Evolutionary conservation across 257 asterid genomes (phyloP).

Genomic region (Anisodus tanguticus): DNA sequence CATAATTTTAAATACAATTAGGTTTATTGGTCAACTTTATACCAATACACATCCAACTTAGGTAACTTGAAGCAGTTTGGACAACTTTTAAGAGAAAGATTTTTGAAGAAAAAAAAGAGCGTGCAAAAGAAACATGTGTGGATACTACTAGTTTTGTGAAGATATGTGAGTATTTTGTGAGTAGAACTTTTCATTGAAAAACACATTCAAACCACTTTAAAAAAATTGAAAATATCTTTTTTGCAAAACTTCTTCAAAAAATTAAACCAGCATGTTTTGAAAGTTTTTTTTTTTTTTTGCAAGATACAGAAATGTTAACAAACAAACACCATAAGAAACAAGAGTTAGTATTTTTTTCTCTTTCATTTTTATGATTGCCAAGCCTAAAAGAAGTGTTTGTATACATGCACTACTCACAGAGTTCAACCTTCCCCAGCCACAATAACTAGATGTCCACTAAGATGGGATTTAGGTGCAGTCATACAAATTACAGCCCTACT

Average conservation of each 20-base stretch:
- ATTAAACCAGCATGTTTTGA: background rate
- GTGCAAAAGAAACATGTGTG: background rate
- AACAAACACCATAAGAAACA: background rate
- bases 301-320: slow-evolving; percentile 6
- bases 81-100: background rate
- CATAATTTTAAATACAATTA: background rate
- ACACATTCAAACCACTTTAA: background rate
- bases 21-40: slow-evolving; percentile 1
- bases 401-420: background rate
- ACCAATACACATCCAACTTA: slow-evolving; percentile 2
- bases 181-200: background rate
- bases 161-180: background rate
- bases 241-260: background rate
- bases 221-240: background rate
- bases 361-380: background rate
- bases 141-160: background rate
- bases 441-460: background rate
- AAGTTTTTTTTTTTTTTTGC: background rate
- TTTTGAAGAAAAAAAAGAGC: background rate
- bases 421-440: background rate
- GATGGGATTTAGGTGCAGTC: background rate
- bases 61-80: background rate
- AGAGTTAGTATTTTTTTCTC: too few relatives aligned
- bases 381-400: background rate
- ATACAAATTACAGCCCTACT: background rate